Percentiles rank a stretch among this genome's conserved stretches.
Conservation (phyloP, 306 rosid genomes). For the Clitoria ternatea region DNA sequence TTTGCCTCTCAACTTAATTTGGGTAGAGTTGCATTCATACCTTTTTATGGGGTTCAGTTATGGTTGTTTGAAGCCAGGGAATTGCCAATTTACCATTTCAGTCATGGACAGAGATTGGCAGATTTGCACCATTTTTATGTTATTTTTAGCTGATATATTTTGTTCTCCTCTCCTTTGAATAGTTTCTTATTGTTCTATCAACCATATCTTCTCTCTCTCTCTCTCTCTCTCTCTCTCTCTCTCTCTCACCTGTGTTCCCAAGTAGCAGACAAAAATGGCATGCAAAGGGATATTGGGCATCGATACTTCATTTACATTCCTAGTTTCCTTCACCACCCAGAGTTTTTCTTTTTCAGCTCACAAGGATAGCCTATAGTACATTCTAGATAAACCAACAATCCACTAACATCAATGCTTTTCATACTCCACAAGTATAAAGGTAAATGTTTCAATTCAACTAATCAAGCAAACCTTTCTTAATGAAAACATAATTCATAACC, state of each 20-base stretch:
- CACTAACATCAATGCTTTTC: slow-evolving; percentile 5
- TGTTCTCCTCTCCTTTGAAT: neutral
- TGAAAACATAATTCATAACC: neutral
- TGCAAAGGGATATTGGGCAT: too few relatives aligned
- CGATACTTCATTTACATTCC: too few relatives aligned
- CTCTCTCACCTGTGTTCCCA: too few relatives aligned
- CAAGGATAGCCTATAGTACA: too few relatives aligned
- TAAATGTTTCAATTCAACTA: slow-evolving; percentile 3
- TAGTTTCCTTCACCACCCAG: too few relatives aligned
- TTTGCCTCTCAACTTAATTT: neutral
- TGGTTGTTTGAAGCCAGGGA: neutral
- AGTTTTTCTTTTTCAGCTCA: too few relatives aligned
- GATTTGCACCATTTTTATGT: neutral
- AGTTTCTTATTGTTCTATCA: neutral
- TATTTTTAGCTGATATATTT: neutral
- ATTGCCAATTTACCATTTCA: neutral
- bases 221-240: too few relatives aligned
- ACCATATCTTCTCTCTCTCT: neutral
- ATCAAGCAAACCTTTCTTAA: slow-evolving; percentile 10
- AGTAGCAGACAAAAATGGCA: too few relatives aligned
- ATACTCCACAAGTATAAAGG: slow-evolving; percentile 9
- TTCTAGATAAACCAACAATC: slow-evolving; percentile 1
- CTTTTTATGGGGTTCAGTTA: too few relatives aligned
- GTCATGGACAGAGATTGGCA: neutral
- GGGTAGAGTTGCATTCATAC: neutral